These are phyloP conservation scores for Vaucheria bursata DNA, from an alignment of 352 stramenopile genomes.

Conservation along the genomic window DNA sequence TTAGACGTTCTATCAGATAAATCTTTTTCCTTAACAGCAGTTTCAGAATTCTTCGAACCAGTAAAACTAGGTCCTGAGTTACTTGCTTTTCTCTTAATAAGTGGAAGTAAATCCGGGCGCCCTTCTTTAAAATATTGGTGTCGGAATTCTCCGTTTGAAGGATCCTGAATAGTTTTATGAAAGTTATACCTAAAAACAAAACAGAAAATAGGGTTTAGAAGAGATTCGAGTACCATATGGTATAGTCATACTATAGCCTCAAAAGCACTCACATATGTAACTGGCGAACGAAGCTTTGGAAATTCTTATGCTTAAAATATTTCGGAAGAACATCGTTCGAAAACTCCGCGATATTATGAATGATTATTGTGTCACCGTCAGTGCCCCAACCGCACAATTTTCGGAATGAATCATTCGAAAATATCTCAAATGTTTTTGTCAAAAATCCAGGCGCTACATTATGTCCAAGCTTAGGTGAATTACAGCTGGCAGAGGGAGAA, in stretches of 20 bases:
- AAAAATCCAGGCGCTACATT: slow-evolving; percentile 58
- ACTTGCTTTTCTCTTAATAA: slow-evolving; percentile 36
- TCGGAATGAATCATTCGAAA: slow-evolving; percentile 68
- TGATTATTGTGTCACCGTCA: slow-evolving; percentile 79
- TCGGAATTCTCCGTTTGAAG: slow-evolving; percentile 78
- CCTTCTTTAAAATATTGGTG: slow-evolving; percentile 74
- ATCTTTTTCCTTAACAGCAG: background rate
- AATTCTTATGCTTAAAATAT: slow-evolving; percentile 77
- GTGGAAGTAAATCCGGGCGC: slow-evolving; percentile 17
- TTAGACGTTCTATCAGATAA: background rate
- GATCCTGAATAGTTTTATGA: slow-evolving; percentile 80
- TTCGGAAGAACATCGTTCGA: slow-evolving; percentile 44
- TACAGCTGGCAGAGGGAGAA: too few species aligned
- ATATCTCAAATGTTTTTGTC: slow-evolving; percentile 85
- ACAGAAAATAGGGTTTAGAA: background rate
- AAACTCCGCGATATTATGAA: slow-evolving; percentile 58
- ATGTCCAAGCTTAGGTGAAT: too few species aligned
- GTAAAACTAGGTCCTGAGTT: background rate
- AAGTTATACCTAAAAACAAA: slow-evolving; percentile 61
- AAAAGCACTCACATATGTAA: slow-evolving; percentile 47
- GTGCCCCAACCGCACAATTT: slow-evolving; percentile 76
- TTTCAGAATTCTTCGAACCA: background rate
- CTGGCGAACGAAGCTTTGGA: slow-evolving; percentile 71
- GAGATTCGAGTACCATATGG: background rate
- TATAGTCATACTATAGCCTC: background rate